A percentile compares a stretch with the other conserved stretches of the same genome.
These are phyloP conservation scores for Conoideocrella luteorostrata DNA, from an alignment of 2,329 filamentous ascomycete species.

Conservation along the genomic window DNA sequence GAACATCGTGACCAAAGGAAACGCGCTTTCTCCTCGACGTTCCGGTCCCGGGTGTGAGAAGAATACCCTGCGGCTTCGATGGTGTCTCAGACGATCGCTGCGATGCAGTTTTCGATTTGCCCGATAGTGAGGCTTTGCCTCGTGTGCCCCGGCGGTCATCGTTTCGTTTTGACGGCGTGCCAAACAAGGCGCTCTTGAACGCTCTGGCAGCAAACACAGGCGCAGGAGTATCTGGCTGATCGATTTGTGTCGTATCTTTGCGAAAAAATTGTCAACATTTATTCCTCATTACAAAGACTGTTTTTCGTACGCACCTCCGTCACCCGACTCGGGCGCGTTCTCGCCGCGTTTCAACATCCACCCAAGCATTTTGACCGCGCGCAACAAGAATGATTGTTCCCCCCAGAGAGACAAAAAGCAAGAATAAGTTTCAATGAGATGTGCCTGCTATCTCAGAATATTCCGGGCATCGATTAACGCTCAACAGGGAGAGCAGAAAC, in stretches of 20 bases:
- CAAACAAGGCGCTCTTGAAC: constrained; percentile 58
- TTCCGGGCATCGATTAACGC: not conserved
- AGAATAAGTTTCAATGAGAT: not conserved
- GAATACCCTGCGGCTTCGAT: constrained; percentile 49
- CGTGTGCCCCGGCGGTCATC: constrained; percentile 24
- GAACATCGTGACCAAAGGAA: constrained; percentile 55
- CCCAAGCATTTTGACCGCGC: constrained; percentile 47
- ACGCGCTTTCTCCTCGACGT: constrained; percentile 57
- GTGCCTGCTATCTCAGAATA: not conserved
- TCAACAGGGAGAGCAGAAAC: not conserved
- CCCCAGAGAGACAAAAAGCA: not conserved
- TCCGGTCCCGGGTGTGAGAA: constrained; percentile 58
- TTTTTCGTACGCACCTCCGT: constrained; percentile 16
- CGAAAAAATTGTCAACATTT: not conserved
- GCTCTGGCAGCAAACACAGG: constrained; percentile 61
- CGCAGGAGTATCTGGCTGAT: constrained; percentile 58
- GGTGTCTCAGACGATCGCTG: constrained; percentile 36
- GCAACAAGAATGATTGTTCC: not conserved
- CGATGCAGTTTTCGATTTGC: constrained; percentile 9
- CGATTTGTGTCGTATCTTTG: constrained; percentile 40
- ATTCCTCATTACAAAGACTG: not conserved
- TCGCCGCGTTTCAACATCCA: constrained; percentile 49
- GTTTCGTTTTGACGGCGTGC: constrained; percentile 41
- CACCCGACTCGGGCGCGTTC: constrained; percentile 27
- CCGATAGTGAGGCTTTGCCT: constrained; percentile 18